phyloP scores from a whole-genome alignment of 2,329 filamentous ascomycete species.

The Didymella keratinophila region DNA sequence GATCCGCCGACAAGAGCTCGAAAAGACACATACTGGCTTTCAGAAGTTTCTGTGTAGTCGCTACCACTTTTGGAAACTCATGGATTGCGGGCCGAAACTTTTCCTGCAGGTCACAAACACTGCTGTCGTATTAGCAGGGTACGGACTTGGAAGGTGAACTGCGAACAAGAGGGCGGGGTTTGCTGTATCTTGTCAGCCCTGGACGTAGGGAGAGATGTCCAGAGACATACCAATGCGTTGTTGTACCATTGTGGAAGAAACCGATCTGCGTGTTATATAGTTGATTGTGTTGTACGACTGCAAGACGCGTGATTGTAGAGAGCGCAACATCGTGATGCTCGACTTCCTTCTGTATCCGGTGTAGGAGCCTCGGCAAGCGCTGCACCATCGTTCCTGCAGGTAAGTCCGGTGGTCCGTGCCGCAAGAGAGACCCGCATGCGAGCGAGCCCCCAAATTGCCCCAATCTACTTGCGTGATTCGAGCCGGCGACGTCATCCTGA shows the following conservation, averaged over 20 bases:
- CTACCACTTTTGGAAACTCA: conserved; percentile 78
- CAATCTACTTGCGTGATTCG: conserved; percentile 18
- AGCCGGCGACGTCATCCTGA: conserved; percentile 24
- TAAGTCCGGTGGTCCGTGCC: conserved; percentile 13
- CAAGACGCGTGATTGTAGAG: conserved; percentile 24
- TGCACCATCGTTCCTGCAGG: conserved; percentile 20
- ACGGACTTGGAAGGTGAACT: conserved; percentile 10
- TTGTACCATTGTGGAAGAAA: conserved; percentile 39
- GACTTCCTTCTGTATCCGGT: conserved; percentile 16
- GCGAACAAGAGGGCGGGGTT: conserved; percentile 54
- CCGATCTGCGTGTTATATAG: conserved; percentile 1
- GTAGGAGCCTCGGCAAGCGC: conserved; percentile 26
- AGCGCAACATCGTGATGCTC: conserved; percentile 21
- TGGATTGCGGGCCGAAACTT: conserved; percentile 86
- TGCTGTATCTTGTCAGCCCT: conserved; percentile 40
- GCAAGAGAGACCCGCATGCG: conserved; percentile 23
- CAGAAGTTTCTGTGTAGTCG: conserved; percentile 62
- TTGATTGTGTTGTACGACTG: background rate
- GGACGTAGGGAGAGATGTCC: too few species aligned
- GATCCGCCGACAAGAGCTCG: background rate
- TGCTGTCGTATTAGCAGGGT: conserved; percentile 52
- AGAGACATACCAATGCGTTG: conserved; percentile 42
- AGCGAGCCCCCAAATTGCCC: conserved; percentile 26
- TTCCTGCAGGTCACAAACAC: conserved; percentile 94
- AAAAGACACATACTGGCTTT: conserved; percentile 52